Evolutionary conservation across 495 filamentous ascomycete species (phyloP).

Genomic region (Penicillium soppii): DNA sequence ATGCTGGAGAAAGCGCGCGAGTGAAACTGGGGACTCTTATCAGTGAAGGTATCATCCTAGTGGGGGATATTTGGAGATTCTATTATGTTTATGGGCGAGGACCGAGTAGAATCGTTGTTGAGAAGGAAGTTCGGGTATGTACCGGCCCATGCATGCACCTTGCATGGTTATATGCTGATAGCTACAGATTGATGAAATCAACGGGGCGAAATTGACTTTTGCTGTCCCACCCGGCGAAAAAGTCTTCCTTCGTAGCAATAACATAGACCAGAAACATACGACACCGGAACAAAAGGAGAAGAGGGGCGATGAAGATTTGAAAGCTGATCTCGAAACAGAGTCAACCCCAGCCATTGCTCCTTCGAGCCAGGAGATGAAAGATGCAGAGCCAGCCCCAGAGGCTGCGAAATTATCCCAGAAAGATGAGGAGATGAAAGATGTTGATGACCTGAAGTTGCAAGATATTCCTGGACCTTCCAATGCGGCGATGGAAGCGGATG

Average conservation of each 20-base stretch:
- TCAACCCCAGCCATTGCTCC: not conserved
- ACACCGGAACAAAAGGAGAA: constrained; percentile 2
- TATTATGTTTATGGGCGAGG: constrained; percentile 32
- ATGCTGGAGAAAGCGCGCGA: constrained; percentile 48
- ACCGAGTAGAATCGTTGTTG: constrained; percentile 33
- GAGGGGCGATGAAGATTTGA: not conserved
- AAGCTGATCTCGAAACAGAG: not conserved
- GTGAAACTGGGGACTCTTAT: constrained; percentile 49
- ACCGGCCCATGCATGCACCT: not conserved
- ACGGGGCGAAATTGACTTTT: constrained; percentile 36
- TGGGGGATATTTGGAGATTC: constrained; percentile 54
- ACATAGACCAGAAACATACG: not conserved
- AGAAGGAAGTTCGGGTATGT: constrained; percentile 51
- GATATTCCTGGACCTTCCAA: not conserved
- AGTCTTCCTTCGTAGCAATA: constrained; percentile 30
- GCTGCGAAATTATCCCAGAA: not conserved
- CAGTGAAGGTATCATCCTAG: constrained; percentile 43
- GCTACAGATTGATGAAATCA: constrained; percentile 37
- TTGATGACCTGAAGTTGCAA: not conserved
- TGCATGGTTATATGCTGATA: constrained; percentile 7
- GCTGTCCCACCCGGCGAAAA: constrained; percentile 45
- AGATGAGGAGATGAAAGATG: not conserved
- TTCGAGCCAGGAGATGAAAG: not conserved
- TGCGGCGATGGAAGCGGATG: not conserved
- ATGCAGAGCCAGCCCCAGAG: not conserved